These are phyloP conservation scores for Phyllosticta citribraziliensis DNA, from an alignment of 2,329 filamentous ascomycete genomes.

Conservation along the genomic window DNA sequence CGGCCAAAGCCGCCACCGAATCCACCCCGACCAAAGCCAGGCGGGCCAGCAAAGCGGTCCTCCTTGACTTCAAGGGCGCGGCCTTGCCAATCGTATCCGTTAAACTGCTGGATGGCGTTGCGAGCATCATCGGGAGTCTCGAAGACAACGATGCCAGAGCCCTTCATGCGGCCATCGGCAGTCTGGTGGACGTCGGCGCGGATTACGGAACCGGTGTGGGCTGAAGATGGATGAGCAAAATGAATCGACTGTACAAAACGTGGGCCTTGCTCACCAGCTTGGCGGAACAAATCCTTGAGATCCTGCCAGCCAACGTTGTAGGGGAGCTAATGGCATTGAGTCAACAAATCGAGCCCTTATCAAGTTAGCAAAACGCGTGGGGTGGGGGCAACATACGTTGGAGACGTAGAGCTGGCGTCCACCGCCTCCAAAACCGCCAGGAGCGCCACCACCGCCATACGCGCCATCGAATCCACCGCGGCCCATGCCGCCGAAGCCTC, in stretches of 20 bases:
- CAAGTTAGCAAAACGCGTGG: constrained; percentile 9
- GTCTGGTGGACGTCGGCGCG: constrained; percentile 92
- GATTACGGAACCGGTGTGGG: constrained; percentile 49
- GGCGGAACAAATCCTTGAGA: constrained; percentile 95
- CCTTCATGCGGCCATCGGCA: constrained; percentile 87
- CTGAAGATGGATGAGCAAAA: constrained; percentile 10
- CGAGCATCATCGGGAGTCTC: constrained; percentile 90
- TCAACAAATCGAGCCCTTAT: constrained; percentile 11
- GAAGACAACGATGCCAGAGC: constrained; percentile 93
- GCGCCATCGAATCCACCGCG: constrained; percentile 33
- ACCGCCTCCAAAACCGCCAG: constrained; percentile 46
- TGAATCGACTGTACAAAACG: constrained; percentile 14
- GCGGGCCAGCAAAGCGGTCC: constrained; percentile 73
- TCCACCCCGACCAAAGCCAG: constrained; percentile 30
- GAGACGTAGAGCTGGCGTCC: constrained; percentile 92
- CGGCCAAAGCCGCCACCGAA: constrained; percentile 44
- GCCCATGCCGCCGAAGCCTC: constrained; percentile 36
- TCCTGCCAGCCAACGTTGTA: constrained; percentile 99
- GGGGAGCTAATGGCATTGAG: constrained; percentile 57
- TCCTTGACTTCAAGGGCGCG: constrained; percentile 88
- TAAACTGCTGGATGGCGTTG: constrained; percentile 94
- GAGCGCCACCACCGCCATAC: constrained; percentile 35
- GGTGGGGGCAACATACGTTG: constrained; percentile 68
- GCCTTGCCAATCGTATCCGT: constrained; percentile 98
- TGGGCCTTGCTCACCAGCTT: constrained; percentile 65